phyloP scores from a whole-genome alignment of 2,329 filamentous ascomycete genomes.

The Tolypocladium sp. region DNA sequence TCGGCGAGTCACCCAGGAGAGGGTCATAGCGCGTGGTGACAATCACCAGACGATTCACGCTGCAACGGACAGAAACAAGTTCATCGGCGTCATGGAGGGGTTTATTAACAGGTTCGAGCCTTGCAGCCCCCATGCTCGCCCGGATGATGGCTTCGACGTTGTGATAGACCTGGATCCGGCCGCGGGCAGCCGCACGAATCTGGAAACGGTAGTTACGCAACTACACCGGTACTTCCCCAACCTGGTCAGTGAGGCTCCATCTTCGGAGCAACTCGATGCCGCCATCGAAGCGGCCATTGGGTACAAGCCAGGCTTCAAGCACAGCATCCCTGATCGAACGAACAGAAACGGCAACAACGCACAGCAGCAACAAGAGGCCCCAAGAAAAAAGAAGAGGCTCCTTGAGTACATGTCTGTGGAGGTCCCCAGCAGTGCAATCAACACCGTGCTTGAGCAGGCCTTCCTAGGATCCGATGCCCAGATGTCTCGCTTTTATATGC shows the following conservation, averaged over 20 bases:
- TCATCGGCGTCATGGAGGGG: conserved; percentile 87
- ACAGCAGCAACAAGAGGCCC: conserved; percentile 19
- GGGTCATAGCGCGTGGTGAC: conserved; percentile 79
- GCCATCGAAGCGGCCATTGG: conserved; percentile 68
- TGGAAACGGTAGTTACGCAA: conserved; percentile 67
- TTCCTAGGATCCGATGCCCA: conserved; percentile 50
- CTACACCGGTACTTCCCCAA: conserved; percentile 72
- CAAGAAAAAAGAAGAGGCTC: conserved; percentile 32
- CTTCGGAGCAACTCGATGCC: conserved; percentile 62
- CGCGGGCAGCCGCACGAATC: conserved; percentile 70
- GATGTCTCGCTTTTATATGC: conserved; percentile 53
- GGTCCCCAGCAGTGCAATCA: conserved; percentile 32
- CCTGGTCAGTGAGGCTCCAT: conserved; percentile 63
- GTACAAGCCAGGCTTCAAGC: conserved; percentile 68
- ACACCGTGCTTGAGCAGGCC: conserved; percentile 53
- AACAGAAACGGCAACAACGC: conserved; percentile 15
- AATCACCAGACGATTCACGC: conserved; percentile 98
- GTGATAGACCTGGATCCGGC: conserved; percentile 78
- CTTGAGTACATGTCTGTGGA: conserved; percentile 50
- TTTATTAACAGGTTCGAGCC: conserved; percentile 83
- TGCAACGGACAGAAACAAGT: conserved; percentile 61
- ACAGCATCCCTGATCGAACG: conserved; percentile 59
- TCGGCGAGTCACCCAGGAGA: conserved; percentile 62
- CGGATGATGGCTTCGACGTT: conserved; percentile 74
- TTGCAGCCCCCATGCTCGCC: conserved; percentile 53